Evolutionary conservation across 2,329 filamentous ascomycete species (phyloP), one percentile per base, ranked within the genome.

Genomic region (Monascus ruber): DNA sequence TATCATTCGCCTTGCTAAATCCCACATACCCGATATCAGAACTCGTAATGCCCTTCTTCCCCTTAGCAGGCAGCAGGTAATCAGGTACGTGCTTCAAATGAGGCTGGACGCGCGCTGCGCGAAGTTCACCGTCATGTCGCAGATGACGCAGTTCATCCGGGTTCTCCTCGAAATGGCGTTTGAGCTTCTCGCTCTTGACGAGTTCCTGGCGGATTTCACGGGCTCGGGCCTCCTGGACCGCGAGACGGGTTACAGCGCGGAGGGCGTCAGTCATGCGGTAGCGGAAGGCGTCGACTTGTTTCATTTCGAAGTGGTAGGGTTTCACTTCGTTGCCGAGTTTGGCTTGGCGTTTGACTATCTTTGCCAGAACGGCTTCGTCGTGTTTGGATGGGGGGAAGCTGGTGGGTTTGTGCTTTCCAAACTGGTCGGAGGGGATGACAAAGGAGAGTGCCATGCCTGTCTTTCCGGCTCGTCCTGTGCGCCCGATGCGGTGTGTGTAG

Each of bases 381-480:
- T 89, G 74, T 58, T 85, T 83, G 7, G 82, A 74, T 24, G 81
- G 79, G 34, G 79, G 68, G 46, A 89, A 77, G 36, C 76, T 79
- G 0, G 89, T 96, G 1, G 88, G 81, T 54, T 86, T 85, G 67
- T 96, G 89, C 62, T 94, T 94, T 50, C 84, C 78, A 63, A 83
- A 94, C 34, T 81, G 74, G 0, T 85, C 79, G 37, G 78, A 73
- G 6, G 91, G 89, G 3, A 98, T 75, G 37, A 94, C 84, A 60
- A 98, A 95, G 6, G 87, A 94, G n/a, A 98, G 73, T 0, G 91
- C 87, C 75, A 94, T 96, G 43, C 91, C 91, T 1, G 83, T 80
- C 57, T 93, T 85, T 7, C 88, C 89, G 2, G 88, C 91, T 44
- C 91, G 78, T 1, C 86, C 91, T 5, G 91, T 98, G 27, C 91